A percentile compares a stretch with the other conserved stretches of the same genome.
These are phyloP conservation scores for Penicillium ochrochloron DNA, from an alignment of 495 filamentous ascomycete species.

Conservation along the genomic window DNA sequence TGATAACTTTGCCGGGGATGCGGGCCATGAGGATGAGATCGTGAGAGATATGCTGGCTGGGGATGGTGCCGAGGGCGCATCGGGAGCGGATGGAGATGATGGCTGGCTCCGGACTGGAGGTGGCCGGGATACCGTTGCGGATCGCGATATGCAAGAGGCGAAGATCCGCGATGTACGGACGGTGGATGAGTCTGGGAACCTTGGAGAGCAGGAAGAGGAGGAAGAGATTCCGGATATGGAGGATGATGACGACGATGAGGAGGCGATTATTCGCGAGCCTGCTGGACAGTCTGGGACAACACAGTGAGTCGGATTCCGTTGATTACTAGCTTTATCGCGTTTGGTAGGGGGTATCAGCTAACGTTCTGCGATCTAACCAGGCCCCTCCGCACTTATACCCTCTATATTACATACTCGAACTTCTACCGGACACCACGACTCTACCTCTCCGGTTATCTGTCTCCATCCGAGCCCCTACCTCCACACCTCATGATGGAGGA, in stretches of 20 bases:
- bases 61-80: slow-evolving; percentile 53
- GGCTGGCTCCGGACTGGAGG: slow-evolving; percentile 92
- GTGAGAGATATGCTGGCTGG: slow-evolving; percentile 76
- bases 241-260: slow-evolving; percentile 94
- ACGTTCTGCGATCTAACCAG: slow-evolving; percentile 46
- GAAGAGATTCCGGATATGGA: slow-evolving; percentile 98
- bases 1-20: slow-evolving; percentile 89
- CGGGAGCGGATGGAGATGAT: slow-evolving; percentile 70
- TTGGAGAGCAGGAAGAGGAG: slow-evolving; percentile 71
- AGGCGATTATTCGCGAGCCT: slow-evolving; percentile 90
- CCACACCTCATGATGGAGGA: slow-evolving; percentile 98
- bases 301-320: slow-evolving; percentile 60
- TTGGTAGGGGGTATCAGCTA: neutral
- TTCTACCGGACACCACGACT: slow-evolving; percentile 97
- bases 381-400: slow-evolving; percentile 86
- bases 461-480: slow-evolving; percentile 80
- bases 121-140: slow-evolving; percentile 51
- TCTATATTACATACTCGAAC: slow-evolving; percentile 96
- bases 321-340: neutral
- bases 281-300: slow-evolving; percentile 59
- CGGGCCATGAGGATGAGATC: slow-evolving; percentile 79
- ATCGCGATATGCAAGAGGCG: slow-evolving; percentile 63
- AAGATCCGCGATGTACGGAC: slow-evolving; percentile 81
- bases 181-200: slow-evolving; percentile 79
- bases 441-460: slow-evolving; percentile 88